phyloP scores from a whole-genome alignment of 768 basidiomycete genomes.

The Xerocomellus chrysenteron region DNA sequence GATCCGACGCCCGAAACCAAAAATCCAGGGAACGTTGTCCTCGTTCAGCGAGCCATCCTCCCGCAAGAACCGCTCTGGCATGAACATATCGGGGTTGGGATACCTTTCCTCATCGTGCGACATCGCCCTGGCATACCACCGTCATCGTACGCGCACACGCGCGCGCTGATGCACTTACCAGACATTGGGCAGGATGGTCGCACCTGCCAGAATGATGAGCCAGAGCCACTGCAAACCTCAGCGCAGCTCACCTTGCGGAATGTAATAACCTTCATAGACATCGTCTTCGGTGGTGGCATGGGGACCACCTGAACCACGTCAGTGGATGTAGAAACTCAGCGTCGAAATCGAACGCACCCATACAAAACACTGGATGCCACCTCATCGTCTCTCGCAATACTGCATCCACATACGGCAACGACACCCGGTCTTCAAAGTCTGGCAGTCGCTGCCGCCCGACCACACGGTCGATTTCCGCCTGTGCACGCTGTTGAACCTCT shows the following conservation, averaged over 20 bases:
- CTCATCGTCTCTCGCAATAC: slow-evolving; percentile 35
- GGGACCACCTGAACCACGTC: slow-evolving; percentile 35
- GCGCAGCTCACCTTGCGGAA: slow-evolving; percentile 24
- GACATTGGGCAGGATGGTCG: slow-evolving; percentile 7
- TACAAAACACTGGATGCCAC: slow-evolving; percentile 24
- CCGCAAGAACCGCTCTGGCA: slow-evolving; percentile 39
- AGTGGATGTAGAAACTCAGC: not conserved
- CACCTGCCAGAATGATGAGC: slow-evolving; percentile 5
- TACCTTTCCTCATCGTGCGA: slow-evolving; percentile 39
- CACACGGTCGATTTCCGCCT: slow-evolving; percentile 33
- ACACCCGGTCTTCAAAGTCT: slow-evolving; percentile 26
- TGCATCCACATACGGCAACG: slow-evolving; percentile 35
- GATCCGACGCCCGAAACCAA: slow-evolving; percentile 24
- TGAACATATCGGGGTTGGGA: slow-evolving; percentile 33
- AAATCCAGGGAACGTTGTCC: slow-evolving; percentile 8
- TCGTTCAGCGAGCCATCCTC: slow-evolving; percentile 18
- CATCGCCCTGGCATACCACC: slow-evolving; percentile 35
- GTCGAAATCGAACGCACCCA: slow-evolving; percentile 15
- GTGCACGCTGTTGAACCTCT: slow-evolving; percentile 28
- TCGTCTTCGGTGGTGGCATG: slow-evolving; percentile 39
- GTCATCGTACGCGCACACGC: not conserved
- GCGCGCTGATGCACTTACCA: slow-evolving; percentile 1
- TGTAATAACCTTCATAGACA: slow-evolving; percentile 35
- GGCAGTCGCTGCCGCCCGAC: slow-evolving; percentile 32
- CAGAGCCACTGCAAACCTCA: too few relatives aligned